Evolutionary conservation across 495 filamentous ascomycete genomes (phyloP).

Genomic region (Cercophora scortea): DNA sequence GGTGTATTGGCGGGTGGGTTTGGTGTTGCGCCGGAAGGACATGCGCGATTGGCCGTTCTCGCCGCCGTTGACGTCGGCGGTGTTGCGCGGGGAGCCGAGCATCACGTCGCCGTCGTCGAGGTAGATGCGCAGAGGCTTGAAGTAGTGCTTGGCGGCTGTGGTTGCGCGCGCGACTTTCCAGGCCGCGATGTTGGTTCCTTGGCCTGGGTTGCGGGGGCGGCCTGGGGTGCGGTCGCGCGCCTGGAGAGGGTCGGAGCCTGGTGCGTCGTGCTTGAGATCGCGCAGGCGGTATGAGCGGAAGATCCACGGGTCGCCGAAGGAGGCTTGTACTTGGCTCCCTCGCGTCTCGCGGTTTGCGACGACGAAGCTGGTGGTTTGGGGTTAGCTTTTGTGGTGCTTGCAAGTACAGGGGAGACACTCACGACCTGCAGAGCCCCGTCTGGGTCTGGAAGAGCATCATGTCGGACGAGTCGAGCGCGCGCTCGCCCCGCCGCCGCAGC

Average conservation of each 20-base stretch:
- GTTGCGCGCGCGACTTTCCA: constrained; percentile 1
- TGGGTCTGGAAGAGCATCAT: not conserved
- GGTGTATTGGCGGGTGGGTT: too few relatives aligned
- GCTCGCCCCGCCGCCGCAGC: not conserved
- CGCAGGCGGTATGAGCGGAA: not conserved
- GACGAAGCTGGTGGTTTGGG: not conserved
- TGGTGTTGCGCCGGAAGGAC: too few relatives aligned
- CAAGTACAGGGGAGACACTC: not conserved
- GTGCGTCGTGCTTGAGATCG: not conserved
- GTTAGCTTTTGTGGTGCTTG: too few relatives aligned
- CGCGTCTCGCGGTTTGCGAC: not conserved
- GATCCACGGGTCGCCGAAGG: not conserved
- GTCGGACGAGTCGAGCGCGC: not conserved
- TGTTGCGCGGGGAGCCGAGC: not conserved
- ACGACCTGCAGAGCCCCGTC: not conserved
- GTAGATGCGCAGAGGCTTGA: not conserved
- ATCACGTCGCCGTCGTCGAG: not conserved
- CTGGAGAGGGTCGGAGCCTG: too few relatives aligned
- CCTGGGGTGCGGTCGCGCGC: not conserved
- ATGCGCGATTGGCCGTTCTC: too few relatives aligned
- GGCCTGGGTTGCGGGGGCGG: not conserved
- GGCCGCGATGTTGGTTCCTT: not conserved
- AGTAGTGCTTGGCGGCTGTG: not conserved
- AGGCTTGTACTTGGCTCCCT: too few relatives aligned
- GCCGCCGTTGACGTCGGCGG: not conserved